Base-by-base conservation (phyloP, 805 yeast genomes). In the Brettanomyces nanus region DNA sequence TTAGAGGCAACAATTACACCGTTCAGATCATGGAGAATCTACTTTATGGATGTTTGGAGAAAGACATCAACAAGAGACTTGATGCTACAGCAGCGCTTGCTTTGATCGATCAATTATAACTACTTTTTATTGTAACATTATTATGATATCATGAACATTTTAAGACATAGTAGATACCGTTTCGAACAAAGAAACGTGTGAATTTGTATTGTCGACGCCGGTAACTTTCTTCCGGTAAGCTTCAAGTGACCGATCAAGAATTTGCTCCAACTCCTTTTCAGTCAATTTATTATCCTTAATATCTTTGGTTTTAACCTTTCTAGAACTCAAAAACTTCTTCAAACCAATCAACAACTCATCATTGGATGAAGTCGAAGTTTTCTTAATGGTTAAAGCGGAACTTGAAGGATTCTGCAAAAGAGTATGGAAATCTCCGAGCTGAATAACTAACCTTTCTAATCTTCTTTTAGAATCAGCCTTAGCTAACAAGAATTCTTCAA, bases 401-500 rank as follows among this genome's bases (percentile, higher is more conserved):
- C 19, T 28, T n/a, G 43, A 35, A 29, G 36, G 41, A 18, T 30
- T 29, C 18, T 41, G 27, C 15, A 49, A 31, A 29, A 68, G 57
- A 26, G 65, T 65, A 43, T 69, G 71, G 49, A 75, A 76, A 27
- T 66, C 61, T 3, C 87, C 87, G 63, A 73, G 54, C 48, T 78
- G 80, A 39, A 81, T 81, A 19, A 86, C 85, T 49, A 85, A 57
- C 51, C 75, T 77, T 48, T 86, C 96, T 41, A 89, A 66, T 41
- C 74, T 75, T 42, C 95, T 69, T 59, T 92, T 92, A 19, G 81
- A 71, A 29, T 80, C 82, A 2, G 95, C 94, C 45, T 77, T 77
- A 21, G 83, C 75, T 23, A 92, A 68, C 33, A 92, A 65, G 13
- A 85, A 69, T 52, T 87, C 92, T 59, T 90, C 98, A 21, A 89